Percentiles rank a stretch among this genome's conserved stretches.
These are phyloP conservation scores for Globisporangium sylvaticum DNA, from an alignment of 352 stramenopile species.

Conservation along the genomic window DNA sequence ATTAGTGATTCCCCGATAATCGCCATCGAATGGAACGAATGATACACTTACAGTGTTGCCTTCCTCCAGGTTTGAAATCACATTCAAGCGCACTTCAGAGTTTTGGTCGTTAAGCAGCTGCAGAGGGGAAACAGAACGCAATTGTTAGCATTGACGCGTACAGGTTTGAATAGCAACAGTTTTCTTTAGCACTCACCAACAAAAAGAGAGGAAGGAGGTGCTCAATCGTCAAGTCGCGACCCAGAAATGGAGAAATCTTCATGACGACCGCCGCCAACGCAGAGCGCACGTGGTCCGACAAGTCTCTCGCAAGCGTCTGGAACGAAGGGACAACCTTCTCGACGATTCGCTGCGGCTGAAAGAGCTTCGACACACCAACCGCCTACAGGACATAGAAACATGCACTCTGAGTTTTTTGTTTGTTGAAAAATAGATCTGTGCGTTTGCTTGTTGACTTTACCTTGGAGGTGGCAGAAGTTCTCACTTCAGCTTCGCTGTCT, in stretches of 20 bases:
- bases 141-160: neutral
- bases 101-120: constrained; percentile 95
- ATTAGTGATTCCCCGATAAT: neutral
- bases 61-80: constrained; percentile 96
- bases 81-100: constrained; percentile 97
- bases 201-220: constrained; percentile 95
- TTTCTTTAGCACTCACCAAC: constrained; percentile 37
- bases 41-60: constrained; percentile 87
- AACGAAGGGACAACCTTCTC: constrained; percentile 83
- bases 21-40: neutral
- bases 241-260: constrained; percentile 93
- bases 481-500: constrained; percentile 96
- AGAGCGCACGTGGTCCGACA: constrained; percentile 95
- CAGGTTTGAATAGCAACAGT: neutral
- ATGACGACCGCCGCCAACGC: constrained; percentile 94
- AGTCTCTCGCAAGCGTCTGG: constrained; percentile 93
- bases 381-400: constrained; percentile 26
- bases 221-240: constrained; percentile 91
- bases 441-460: constrained; percentile 22
- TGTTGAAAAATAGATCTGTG: neutral
- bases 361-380: constrained; percentile 41
- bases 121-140: constrained; percentile 8
- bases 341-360: constrained; percentile 65
- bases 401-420: neutral
- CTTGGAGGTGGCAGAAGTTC: constrained; percentile 94